Base-by-base conservation (phyloP, 495 filamentous ascomycete species). In the Tuber indicum region DNA sequence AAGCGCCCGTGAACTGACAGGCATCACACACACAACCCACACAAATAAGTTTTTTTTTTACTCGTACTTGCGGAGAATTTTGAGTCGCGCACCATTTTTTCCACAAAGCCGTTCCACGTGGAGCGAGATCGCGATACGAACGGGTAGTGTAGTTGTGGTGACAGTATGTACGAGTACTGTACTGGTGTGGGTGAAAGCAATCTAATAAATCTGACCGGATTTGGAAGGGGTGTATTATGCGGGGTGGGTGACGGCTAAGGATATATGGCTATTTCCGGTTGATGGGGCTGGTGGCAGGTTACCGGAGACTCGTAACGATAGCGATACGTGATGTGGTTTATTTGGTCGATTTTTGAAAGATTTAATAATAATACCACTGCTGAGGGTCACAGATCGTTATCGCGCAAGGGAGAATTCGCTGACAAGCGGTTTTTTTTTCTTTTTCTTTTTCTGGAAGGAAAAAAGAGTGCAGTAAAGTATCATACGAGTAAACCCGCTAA, bases 141-240 rank as follows among this genome's bases (percentile, higher is more conserved):
- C 12, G 58, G 58, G 14, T 66, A 17, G 1, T 0, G 39, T 41
- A 41, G 39, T 41, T 41, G 39, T 2, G 39, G 32, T 32, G 32
- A 32, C 32, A 32, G 32, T 32, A 32, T 32, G 32, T 32, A 32
- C 32, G 32, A 32, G 32, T 32, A 32, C 32, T n/a, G 52, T 62
- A 62, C n/a, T 62, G n/a, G 58, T 26, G 12, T 32, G 26, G n/a
- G n/a, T 5, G 58, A 66, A 32, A 0, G 58, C 2, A 66, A 66
- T 66, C 58, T 66, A 66, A 32, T 66, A 66, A 17, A 17, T 32
- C 12, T 26, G 58, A 5, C 26, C 58, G 58, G 58, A 66, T 66
- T 12, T 66, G n/a, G 49, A 58, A 26, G 58, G n/a, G 58, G 58
- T 32, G 32, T 66, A 66, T 66, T 66, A 66, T 66, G 58, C n/a